Evolutionary conservation across 108 stramenopile species (phyloP).

Genomic region (Phaeodactylum tricornutum): DNA sequence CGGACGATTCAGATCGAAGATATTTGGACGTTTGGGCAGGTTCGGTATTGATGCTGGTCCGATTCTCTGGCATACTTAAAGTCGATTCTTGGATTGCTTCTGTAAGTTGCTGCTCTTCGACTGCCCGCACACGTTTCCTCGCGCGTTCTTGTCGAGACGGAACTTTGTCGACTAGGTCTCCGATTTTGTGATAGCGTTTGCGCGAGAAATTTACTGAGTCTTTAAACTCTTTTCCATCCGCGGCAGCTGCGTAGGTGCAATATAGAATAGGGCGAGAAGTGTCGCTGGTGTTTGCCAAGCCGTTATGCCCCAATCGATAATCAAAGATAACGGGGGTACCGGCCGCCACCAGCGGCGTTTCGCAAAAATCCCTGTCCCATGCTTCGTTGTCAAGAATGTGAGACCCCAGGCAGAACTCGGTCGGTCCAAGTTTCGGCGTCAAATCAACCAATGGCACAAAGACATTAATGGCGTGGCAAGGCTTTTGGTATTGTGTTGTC

Average conservation of each 20-base stretch:
- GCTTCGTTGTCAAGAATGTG: constrained; percentile 76
- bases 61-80: too few relatives aligned
- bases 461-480: constrained; percentile 85
- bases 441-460: constrained; percentile 83
- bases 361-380: constrained; percentile 47
- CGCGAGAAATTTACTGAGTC: constrained; percentile 79
- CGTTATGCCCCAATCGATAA: constrained; percentile 79
- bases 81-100: too few relatives aligned
- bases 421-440: constrained; percentile 58
- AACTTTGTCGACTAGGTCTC: constrained; percentile 56
- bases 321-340: constrained; percentile 82
- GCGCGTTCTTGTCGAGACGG: constrained; percentile 59
- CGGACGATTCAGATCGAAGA: too few relatives aligned
- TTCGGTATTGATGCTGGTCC: too few relatives aligned
- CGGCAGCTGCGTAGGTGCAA: constrained; percentile 65
- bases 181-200: constrained; percentile 66
- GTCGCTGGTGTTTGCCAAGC: constrained; percentile 53
- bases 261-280: constrained; percentile 70
- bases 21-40: too few relatives aligned
- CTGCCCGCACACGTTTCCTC: constrained; percentile 39
- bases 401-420: constrained; percentile 78
- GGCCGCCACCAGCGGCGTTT: constrained; percentile 52
- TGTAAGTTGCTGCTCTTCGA: too few relatives aligned
- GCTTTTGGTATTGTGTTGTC: constrained; percentile 52
- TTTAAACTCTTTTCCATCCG: constrained; percentile 53